Percentiles rank a stretch among this genome's conserved stretches.
Conservation (phyloP, 208 protist genomes). For the Borovskyia barvae region DNA sequence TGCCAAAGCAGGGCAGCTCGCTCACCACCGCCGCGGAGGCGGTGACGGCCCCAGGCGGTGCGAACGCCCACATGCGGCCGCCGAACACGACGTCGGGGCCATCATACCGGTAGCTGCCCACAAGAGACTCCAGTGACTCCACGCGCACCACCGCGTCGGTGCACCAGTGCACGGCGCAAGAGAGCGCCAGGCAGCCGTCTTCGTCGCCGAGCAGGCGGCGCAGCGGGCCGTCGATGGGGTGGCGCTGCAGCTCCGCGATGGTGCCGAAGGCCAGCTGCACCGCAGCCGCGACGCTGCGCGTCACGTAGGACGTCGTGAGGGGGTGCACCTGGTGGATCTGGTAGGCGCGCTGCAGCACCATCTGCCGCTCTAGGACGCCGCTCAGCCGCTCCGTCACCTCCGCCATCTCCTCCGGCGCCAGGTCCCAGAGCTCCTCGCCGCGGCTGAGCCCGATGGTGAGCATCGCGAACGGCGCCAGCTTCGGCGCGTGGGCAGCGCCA, state of each 20-base stretch:
- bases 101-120: conserved; percentile 1
- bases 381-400: conserved; percentile 46
- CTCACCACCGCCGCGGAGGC: conserved; percentile 43
- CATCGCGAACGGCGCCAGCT: conserved; percentile 69
- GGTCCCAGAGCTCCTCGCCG: conserved; percentile 66
- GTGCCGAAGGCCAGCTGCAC: conserved; percentile 61
- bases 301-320: conserved; percentile 57
- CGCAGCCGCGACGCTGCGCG: conserved; percentile 39
- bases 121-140: not conserved
- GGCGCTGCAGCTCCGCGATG: conserved; percentile 49
- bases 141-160: not conserved
- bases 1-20: conserved; percentile 1
- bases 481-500: conserved; percentile 53
- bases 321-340: conserved; percentile 71
- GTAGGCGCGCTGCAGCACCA: conserved; percentile 49
- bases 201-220: conserved; percentile 6
- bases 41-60: conserved; percentile 62
- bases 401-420: conserved; percentile 56
- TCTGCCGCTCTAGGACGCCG: conserved; percentile 31
- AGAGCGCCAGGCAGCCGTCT: not conserved
- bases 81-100: conserved; percentile 18
- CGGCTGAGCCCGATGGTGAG: conserved; percentile 60
- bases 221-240: conserved; percentile 58
- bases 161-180: not conserved
- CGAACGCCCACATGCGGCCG: conserved; percentile 72